Conservation (phyloP, 2,329 filamentous ascomycete species). For the Penicillium concentricum region DNA sequence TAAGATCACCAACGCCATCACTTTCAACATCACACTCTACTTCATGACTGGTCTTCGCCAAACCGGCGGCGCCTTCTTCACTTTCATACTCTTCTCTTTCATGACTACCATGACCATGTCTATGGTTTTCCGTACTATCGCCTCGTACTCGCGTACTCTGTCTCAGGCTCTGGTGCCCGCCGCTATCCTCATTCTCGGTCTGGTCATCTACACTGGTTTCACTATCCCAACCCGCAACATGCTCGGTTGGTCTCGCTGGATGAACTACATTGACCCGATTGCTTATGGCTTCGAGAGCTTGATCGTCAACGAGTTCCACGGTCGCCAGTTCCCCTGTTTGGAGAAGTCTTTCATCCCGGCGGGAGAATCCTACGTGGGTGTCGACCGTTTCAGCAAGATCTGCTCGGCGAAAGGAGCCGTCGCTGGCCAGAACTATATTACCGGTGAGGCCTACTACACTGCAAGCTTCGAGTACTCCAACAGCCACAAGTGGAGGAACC, state of each 20-base stretch:
- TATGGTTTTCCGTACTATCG: slow-evolving; percentile 80
- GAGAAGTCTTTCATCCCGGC: slow-evolving; percentile 42
- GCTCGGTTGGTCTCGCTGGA: slow-evolving; percentile 11
- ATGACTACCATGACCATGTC: slow-evolving; percentile 73
- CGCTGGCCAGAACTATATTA: slow-evolving; percentile 53
- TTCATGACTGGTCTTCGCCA: slow-evolving; percentile 82
- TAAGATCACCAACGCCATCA: slow-evolving; percentile 70
- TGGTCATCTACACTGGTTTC: slow-evolving; percentile 9
- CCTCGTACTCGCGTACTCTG: slow-evolving; percentile 67
- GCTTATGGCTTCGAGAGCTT: slow-evolving; percentile 7
- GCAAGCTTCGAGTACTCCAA: slow-evolving; percentile 58
- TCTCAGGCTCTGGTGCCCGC: slow-evolving; percentile 39
- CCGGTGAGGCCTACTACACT: slow-evolving; percentile 59
- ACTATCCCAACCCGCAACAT: slow-evolving; percentile 8
- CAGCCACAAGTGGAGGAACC: slow-evolving; percentile 64
- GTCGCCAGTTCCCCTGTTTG: slow-evolving; percentile 55
- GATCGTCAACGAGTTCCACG: slow-evolving; percentile 68
- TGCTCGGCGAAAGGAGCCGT: slow-evolving; percentile 62
- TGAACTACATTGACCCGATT: slow-evolving; percentile 10
- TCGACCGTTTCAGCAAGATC: slow-evolving; percentile 44
- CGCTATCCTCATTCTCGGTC: slow-evolving; percentile 4
- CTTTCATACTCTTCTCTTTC: slow-evolving; percentile 77
- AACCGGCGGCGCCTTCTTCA: slow-evolving; percentile 75
- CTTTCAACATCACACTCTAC: slow-evolving; percentile 78
- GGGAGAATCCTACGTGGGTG: slow-evolving; percentile 39